These are phyloP conservation scores for Pichia occidentalis DNA, from an alignment of 805 yeast species.

Conservation along the genomic window DNA sequence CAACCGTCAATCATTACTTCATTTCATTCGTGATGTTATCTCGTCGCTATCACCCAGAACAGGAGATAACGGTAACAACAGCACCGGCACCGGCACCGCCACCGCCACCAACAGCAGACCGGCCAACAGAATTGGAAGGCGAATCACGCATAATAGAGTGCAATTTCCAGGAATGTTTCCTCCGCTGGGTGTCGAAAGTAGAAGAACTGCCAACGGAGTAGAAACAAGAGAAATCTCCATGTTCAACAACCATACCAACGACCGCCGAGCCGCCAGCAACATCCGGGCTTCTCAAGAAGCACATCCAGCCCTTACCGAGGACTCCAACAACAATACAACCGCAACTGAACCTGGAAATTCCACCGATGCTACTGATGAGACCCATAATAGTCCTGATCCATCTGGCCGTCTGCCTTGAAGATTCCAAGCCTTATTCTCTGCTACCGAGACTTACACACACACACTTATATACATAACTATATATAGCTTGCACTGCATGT, in stretches of 20 bases:
- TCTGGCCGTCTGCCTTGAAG: no score
- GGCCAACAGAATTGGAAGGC: slow-evolving; percentile 17
- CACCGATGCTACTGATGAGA: background rate
- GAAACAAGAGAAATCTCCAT: slow-evolving; percentile 26
- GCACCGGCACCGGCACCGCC: no score
- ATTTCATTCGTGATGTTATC: slow-evolving; percentile 11
- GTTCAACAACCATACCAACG: slow-evolving; percentile 1
- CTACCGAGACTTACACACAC: no score
- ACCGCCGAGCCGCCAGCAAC: no score
- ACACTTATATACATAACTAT: no score
- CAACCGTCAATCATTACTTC: slow-evolving; percentile 6
- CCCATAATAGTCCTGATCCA: no score
- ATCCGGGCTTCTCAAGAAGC: no score
- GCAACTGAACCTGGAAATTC: background rate
- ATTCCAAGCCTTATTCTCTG: no score
- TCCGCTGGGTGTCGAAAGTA: slow-evolving; percentile 39
- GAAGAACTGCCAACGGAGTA: slow-evolving; percentile 40
- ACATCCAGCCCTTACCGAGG: no score
- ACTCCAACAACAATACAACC: no score
- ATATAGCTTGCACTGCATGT: no score
- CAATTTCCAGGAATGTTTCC: slow-evolving; percentile 30
- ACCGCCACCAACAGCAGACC: no score
- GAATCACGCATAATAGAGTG: slow-evolving; percentile 14
- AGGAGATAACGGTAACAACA: slow-evolving; percentile 10
- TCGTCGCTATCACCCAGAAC: slow-evolving; percentile 6